These are phyloP conservation scores for Rhytidhysteron rufulum DNA, from an alignment of 2,329 filamentous ascomycete genomes.

Conservation along the genomic window DNA sequence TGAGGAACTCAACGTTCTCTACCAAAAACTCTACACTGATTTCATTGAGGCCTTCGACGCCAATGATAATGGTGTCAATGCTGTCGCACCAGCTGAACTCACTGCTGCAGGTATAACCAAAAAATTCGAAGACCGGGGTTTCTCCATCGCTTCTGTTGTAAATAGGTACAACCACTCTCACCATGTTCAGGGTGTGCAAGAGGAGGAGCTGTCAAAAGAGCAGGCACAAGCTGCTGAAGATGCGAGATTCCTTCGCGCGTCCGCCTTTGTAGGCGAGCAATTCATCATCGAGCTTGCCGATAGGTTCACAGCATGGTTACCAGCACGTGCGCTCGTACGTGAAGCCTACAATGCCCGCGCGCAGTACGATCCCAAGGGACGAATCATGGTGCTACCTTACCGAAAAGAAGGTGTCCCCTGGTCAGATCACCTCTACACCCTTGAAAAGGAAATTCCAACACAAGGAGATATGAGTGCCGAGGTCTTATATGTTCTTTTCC, in stretches of 20 bases:
- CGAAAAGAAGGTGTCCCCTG: conserved; percentile 74
- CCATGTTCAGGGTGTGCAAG: background rate
- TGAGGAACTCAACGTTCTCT: conserved; percentile 69
- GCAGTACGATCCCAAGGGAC: conserved; percentile 67
- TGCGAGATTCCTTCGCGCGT: conserved; percentile 71
- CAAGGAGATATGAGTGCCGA: conserved; percentile 47
- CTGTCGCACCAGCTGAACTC: conserved; percentile 70
- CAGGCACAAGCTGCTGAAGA: conserved; percentile 70
- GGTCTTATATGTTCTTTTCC: conserved; percentile 86
- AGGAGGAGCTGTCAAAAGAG: conserved; percentile 29
- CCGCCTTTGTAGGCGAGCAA: conserved; percentile 79
- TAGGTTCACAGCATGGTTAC: conserved; percentile 75
- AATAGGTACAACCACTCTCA: conserved; percentile 73
- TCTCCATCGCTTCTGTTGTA: conserved; percentile 81
- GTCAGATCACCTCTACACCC: conserved; percentile 91
- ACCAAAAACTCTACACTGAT: conserved; percentile 84
- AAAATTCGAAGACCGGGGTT: conserved; percentile 77
- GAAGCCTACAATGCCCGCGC: conserved; percentile 67
- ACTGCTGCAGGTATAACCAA: conserved; percentile 70
- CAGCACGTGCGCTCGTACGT: conserved; percentile 75
- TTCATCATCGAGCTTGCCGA: conserved; percentile 79
- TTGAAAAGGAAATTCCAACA: conserved; percentile 60
- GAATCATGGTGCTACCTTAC: conserved; percentile 68
- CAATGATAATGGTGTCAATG: conserved; percentile 91
- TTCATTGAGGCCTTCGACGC: conserved; percentile 96